A percentile compares a stretch with the other conserved stretches of the same genome.
These are phyloP conservation scores for Silene noctiflora DNA, from an alignment of 179 eudicot genomes.

Conservation along the genomic window DNA sequence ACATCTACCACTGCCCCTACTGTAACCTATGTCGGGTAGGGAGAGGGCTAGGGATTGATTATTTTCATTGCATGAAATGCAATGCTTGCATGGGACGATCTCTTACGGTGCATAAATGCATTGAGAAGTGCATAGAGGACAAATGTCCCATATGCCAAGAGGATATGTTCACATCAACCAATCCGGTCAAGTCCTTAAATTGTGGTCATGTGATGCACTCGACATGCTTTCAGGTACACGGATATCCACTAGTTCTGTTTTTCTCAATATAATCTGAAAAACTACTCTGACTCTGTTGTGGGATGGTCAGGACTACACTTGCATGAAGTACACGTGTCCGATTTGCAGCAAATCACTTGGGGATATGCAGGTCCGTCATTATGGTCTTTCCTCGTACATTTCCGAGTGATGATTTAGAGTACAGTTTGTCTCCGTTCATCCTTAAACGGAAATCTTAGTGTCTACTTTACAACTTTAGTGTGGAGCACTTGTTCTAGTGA, in stretches of 20 bases:
- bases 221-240: conserved; percentile 78
- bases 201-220: conserved; percentile 99
- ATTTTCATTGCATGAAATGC: conserved; percentile 94
- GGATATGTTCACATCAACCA: conserved; percentile 71
- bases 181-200: conserved; percentile 75
- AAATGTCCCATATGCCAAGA: conserved; percentile 95
- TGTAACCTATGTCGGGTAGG: conserved; percentile 96
- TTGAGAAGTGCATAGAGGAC: conserved; percentile 84
- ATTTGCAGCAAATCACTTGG: conserved; percentile 98
- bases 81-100: conserved; percentile 85
- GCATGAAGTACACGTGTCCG: conserved; percentile 73
- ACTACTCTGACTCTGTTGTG: conserved; percentile 22
- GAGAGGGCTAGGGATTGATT: conserved; percentile 85
- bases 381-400: background rate
- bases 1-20: conserved; percentile 91
- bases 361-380: conserved; percentile 80
- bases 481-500: background rate
- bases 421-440: background rate
- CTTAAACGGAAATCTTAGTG: background rate
- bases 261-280: background rate
- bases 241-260: background rate
- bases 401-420: background rate
- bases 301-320: conserved; percentile 68
- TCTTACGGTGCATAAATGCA: conserved; percentile 64
- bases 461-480: background rate